Conservation (phyloP, 2,329 filamentous ascomycete genomes). For the Beauveria australis region DNA sequence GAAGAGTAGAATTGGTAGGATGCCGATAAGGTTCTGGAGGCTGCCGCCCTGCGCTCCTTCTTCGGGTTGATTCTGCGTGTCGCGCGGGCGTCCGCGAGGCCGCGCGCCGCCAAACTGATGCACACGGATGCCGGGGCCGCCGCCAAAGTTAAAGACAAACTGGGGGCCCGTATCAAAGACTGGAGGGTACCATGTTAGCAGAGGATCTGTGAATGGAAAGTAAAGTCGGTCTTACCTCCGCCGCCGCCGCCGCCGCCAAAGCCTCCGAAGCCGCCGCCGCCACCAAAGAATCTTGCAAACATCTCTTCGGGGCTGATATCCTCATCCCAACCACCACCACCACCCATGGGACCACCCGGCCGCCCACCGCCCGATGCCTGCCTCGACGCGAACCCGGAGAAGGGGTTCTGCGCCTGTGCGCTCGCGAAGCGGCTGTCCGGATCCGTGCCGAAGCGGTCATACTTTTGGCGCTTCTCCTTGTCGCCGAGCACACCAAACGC, state of each 20-base stretch:
- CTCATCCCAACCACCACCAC: conserved; percentile 55
- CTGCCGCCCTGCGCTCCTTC: conserved; percentile 34
- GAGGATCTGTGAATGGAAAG: background rate
- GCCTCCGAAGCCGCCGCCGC: conserved; percentile 61
- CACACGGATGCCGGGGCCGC: conserved; percentile 82
- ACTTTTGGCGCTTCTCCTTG: conserved; percentile 84
- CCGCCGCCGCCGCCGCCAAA: conserved; percentile 26
- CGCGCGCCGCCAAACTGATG: conserved; percentile 85
- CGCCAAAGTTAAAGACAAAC: conserved; percentile 92
- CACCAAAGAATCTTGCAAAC: conserved; percentile 94
- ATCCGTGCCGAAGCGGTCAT: conserved; percentile 82
- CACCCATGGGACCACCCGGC: conserved; percentile 29
- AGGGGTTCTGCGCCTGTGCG: conserved; percentile 35
- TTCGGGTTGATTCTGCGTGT: conserved; percentile 45
- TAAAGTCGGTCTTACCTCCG: conserved; percentile 25
- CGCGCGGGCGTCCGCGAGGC: conserved; percentile 67
- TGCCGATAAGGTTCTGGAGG: conserved; percentile 56
- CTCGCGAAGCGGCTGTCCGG: conserved; percentile 79
- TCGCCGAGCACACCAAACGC: conserved; percentile 92
- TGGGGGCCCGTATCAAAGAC: conserved; percentile 71
- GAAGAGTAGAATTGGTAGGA: conserved; percentile 82
- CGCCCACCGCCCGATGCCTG: conserved; percentile 32
- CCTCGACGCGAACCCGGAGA: conserved; percentile 18
- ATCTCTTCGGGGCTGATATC: conserved; percentile 95
- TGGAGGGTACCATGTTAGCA: conserved; percentile 17